Evolutionary conservation across 2,329 filamentous ascomycete species (phyloP), one percentile per base, ranked within the genome.

Genomic region (Xylariaceae sp.): DNA sequence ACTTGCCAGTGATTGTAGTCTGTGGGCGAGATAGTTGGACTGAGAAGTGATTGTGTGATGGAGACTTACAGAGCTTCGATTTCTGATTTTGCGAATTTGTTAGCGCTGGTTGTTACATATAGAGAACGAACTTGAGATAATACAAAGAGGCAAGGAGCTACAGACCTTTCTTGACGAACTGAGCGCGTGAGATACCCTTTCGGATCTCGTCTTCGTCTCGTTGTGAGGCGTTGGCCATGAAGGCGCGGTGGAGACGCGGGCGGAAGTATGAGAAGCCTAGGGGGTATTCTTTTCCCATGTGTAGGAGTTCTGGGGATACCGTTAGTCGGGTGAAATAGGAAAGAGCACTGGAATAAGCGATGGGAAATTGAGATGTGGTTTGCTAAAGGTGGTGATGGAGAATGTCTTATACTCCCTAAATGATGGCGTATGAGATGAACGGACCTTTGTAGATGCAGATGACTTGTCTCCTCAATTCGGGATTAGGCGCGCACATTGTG

Each of bases 91-190:
- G 36, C 16, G 44, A 13, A 7, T 42, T 5, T 28, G 46, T 54
- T 46, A 51, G 48, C 39, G 31, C 31, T 19, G 6, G 31, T 16
- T 22, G 22, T 4, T 28, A n/a, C n/a, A n/a, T 28, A 4, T 28
- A 28, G 7, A 7, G 22, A 28, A 28, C 4, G 4, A 28, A 28
- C 22, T 28, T 28, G 22, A 28, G 22, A 4, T 28, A 7, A 28
- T 28, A 28, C 22, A 5, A 22, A 43, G 42, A 48, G 17, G 34
- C 13, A 33, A 1, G 40, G 14, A 33, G 17, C 18, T 6, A 39
- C 42, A 17, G 40, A 90, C 90, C 90, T 79, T 95, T 97, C 72
- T 90, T 95, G 4, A 97, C 90, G 70, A 88, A 97, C 60, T 95
- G 83, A 0, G 91, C 93, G 54, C 87, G 79, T 39, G 82, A 78